Evolutionary conservation across 1,139 yeast species (phyloP).

Genomic region (Pichia sp.): DNA sequence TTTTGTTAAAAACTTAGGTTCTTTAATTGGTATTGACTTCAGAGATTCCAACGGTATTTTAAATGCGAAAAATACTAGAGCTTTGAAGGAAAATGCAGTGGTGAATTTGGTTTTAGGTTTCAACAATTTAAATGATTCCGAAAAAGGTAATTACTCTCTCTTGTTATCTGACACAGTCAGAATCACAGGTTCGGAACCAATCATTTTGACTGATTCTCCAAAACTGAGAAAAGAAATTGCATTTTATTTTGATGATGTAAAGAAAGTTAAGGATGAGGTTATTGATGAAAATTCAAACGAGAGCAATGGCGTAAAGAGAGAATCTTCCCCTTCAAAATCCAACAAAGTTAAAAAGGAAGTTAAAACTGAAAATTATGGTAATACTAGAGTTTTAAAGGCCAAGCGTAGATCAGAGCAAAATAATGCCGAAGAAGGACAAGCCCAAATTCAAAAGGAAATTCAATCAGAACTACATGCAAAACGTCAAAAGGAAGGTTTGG

Average conservation of each 20-base stretch:
- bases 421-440: constrained; percentile 72
- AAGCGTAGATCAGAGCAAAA: constrained; percentile 74
- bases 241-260: constrained; percentile 77
- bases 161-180: constrained; percentile 78
- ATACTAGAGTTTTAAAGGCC: constrained; percentile 62
- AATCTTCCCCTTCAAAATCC: constrained; percentile 1
- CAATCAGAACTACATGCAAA: constrained; percentile 79
- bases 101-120: constrained; percentile 76
- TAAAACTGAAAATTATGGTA: constrained; percentile 28
- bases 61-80: constrained; percentile 65
- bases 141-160: constrained; percentile 54
- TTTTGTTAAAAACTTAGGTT: constrained; percentile 80
- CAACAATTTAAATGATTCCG: constrained; percentile 47
- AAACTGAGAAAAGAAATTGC: constrained; percentile 70
- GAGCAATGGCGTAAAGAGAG: background rate
- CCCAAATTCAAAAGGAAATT: constrained; percentile 72
- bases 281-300: background rate
- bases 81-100: constrained; percentile 63
- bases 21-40: constrained; percentile 86
- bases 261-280: constrained; percentile 12
- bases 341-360: constrained; percentile 12
- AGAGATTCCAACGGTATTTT: constrained; percentile 73
- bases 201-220: constrained; percentile 65
- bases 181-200: constrained; percentile 54
- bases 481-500: constrained; percentile 77